These are phyloP conservation scores for Xylariaceae sp. DNA, from an alignment of 2,329 filamentous ascomycete genomes.

Conservation along the genomic window DNA sequence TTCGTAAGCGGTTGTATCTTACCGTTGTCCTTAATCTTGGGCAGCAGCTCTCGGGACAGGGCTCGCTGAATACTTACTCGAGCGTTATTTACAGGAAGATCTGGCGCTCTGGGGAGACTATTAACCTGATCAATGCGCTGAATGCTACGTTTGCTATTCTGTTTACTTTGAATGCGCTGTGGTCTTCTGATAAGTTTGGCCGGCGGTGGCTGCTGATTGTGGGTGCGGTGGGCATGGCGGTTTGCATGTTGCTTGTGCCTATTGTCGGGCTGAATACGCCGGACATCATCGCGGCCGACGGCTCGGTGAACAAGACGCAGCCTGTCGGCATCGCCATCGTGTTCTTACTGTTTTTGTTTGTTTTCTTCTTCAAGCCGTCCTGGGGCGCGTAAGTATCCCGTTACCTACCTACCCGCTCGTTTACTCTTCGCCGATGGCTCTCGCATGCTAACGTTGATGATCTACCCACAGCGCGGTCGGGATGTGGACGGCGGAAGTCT, in stretches of 20 bases:
- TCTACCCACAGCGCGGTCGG: conserved; percentile 48
- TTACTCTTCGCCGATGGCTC: neutral
- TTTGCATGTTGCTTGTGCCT: conserved; percentile 64
- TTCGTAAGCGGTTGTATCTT: conserved; percentile 62
- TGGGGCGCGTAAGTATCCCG: conserved; percentile 21
- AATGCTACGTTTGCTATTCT: conserved; percentile 70
- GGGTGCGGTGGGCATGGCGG: conserved; percentile 63
- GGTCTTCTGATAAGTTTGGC: conserved; percentile 69
- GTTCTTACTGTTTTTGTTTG: conserved; percentile 63
- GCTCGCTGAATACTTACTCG: conserved; percentile 67
- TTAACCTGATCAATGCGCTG: conserved; percentile 69
- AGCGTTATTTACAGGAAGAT: conserved; percentile 72
- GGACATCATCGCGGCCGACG: conserved; percentile 42
- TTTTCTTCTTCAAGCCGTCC: conserved; percentile 57
- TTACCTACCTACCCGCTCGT: too few relatives aligned
- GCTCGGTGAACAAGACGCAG: conserved; percentile 44
- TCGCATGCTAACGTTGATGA: neutral
- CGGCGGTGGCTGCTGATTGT: conserved; percentile 66
- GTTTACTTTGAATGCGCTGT: conserved; percentile 69
- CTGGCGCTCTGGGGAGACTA: conserved; percentile 54
- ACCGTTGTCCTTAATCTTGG: conserved; percentile 65
- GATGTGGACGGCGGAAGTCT: conserved; percentile 68
- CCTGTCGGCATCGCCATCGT: conserved; percentile 65
- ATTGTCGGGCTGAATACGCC: conserved; percentile 49
- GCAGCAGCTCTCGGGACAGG: conserved; percentile 69